phyloP scores from a whole-genome alignment of 768 basidiomycete genomes.

The Sarcodon sp. region DNA sequence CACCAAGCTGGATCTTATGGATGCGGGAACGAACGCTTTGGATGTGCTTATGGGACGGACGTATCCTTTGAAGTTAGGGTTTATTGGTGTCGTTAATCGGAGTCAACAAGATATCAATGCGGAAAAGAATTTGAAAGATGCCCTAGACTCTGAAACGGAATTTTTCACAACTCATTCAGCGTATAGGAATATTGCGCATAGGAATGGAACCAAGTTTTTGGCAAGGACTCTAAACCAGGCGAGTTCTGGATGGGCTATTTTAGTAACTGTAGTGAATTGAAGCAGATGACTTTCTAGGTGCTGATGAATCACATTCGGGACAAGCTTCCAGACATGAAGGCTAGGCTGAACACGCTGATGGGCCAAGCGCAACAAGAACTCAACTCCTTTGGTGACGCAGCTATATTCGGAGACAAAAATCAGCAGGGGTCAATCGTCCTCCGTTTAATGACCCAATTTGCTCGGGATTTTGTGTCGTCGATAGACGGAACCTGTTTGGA shows the following conservation, averaged over 20 bases:
- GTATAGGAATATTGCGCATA: conserved; percentile 92
- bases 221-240: conserved; percentile 93
- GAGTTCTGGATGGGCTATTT: conserved; percentile 8
- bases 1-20: conserved; percentile 98
- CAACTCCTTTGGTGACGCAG: conserved; percentile 90
- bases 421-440: conserved; percentile 86
- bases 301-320: conserved; percentile 96
- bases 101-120: conserved; percentile 95
- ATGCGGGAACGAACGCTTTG: conserved; percentile 94
- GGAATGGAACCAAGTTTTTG: conserved; percentile 93
- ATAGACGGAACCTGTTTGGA: conserved; percentile 96
- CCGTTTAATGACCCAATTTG: conserved; percentile 97
- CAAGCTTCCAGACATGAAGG: conserved; percentile 99
- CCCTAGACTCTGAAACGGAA: conserved; percentile 73
- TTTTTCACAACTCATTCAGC: conserved; percentile 87
- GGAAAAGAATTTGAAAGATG: conserved; percentile 76
- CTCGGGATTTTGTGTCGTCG: conserved; percentile 90
- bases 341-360: conserved; percentile 93
- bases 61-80: conserved; percentile 95
- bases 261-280: neutral
- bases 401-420: conserved; percentile 84
- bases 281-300: conserved; percentile 33
- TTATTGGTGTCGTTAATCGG: conserved; percentile 95
- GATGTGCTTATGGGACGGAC: conserved; percentile 95
- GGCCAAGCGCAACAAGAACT: conserved; percentile 98